These are phyloP conservation scores for Fusarium temperatum DNA, from an alignment of 2,329 filamentous ascomycete species.

Conservation along the genomic window DNA sequence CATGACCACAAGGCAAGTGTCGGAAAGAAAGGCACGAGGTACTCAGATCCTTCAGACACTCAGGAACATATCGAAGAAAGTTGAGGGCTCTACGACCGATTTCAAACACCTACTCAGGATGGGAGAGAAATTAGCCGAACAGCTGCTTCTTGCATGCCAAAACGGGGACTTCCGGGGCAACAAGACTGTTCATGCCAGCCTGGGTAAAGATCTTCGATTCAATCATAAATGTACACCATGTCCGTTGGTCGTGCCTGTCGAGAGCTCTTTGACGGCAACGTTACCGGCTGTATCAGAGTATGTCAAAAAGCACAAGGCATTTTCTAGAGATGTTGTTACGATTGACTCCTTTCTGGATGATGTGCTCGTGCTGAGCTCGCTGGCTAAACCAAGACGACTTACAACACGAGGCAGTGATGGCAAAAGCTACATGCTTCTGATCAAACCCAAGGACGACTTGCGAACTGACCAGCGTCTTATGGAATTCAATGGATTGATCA, in stretches of 20 bases:
- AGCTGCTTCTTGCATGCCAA: constrained; percentile 82
- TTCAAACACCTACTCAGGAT: constrained; percentile 76
- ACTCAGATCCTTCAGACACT: constrained; percentile 62
- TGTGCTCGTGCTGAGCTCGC: constrained; percentile 86
- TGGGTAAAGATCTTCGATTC: constrained; percentile 82
- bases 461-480: constrained; percentile 97
- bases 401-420: constrained; percentile 91
- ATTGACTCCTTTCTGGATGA: constrained; percentile 85
- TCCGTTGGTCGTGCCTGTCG: constrained; percentile 86
- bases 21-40: constrained; percentile 69
- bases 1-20: constrained; percentile 77
- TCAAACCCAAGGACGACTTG: constrained; percentile 98
- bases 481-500: constrained; percentile 99
- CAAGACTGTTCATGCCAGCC: constrained; percentile 73
- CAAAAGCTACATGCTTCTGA: constrained; percentile 85
- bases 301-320: constrained; percentile 82
- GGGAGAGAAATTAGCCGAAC: constrained; percentile 84
- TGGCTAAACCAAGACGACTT: constrained; percentile 91
- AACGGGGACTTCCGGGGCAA: constrained; percentile 77
- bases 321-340: constrained; percentile 85
- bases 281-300: constrained; percentile 79
- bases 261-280: constrained; percentile 82
- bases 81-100: constrained; percentile 64
- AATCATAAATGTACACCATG: constrained; percentile 85
- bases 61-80: constrained; percentile 58